Evolutionary conservation across 371 early-diverging fungal species (phyloP), one percentile per base, ranked within the genome.

Genomic region (Apophysomyces sp.): DNA sequence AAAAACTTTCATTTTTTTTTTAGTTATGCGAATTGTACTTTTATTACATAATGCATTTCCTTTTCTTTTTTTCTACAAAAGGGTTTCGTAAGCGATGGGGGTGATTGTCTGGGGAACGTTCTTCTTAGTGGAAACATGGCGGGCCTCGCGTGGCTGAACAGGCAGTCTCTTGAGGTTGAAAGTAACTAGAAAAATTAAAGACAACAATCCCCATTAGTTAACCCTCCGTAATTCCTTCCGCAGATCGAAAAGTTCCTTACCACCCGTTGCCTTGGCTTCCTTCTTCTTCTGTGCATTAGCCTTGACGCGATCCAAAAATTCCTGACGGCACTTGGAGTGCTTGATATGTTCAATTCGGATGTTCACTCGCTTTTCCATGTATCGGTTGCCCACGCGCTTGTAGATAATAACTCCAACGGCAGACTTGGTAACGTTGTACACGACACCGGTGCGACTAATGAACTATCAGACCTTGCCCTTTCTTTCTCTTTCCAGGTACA

Each of bases 241-340:
- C n/a, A n/a, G n/a, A n/a, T n/a, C n/a, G n/a, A n/a, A n/a, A n/a
- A n/a, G n/a, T n/a, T n/a, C n/a, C 68, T 63, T 77, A 77, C 78
- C 73, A 82, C 72, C 72, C 63, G 83, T 73, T 55, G 85, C 91
- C 68, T 80, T 81, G 55, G 96, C 94, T 61, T 92, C 91, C 85
- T 89, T 86, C 84, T 89, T 88, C 74, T 86, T 84, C 67, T 86
- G 85, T 34, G 91, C 92, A 87, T 97, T 98, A 72, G 91, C 88
- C 88, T 94, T 94, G 75, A 98, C 97, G 81, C 99, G 95, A 65
- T 90, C 89, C 84, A 98, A 87, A 88, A 98, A 98, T 73, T 98
- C 98, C 78, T 94, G 90, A 78, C 98, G 94, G 92, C 99, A 98
- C 90, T 97, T 98, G 85, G 97, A 98, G 94, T 96, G 98, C 89